A percentile compares a stretch with the other conserved stretches of the same genome.
phyloP scores from a whole-genome alignment of 2,329 filamentous ascomycete genomes.

The Clonostachys chloroleuca region DNA sequence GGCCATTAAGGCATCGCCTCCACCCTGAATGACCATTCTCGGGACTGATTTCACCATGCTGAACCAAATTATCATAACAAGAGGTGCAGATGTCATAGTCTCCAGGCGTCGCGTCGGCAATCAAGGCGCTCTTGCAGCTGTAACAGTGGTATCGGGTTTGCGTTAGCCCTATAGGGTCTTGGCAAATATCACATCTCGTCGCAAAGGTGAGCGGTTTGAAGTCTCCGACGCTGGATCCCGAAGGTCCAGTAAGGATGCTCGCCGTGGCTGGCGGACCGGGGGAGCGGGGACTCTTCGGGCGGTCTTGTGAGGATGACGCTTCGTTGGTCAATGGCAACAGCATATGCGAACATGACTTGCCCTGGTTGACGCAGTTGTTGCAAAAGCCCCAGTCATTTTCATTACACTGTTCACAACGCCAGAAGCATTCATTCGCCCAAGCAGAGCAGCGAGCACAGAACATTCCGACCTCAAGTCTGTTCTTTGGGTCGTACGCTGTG shows the following conservation, averaged over 20 bases:
- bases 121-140: slow-evolving; percentile 54
- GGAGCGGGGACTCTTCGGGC: slow-evolving; percentile 34
- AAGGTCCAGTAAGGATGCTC: slow-evolving; percentile 40
- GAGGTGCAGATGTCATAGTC: slow-evolving; percentile 81
- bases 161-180: slow-evolving; percentile 63
- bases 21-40: slow-evolving; percentile 80
- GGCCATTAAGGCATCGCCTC: slow-evolving; percentile 75
- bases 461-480: slow-evolving; percentile 69
- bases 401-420: slow-evolving; percentile 84
- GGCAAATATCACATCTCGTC: slow-evolving; percentile 76
- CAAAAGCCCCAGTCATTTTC: slow-evolving; percentile 95
- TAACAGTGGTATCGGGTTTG: slow-evolving; percentile 77
- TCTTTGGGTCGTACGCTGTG: slow-evolving; percentile 63
- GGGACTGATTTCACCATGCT: slow-evolving; percentile 58
- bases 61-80: slow-evolving; percentile 70
- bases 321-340: slow-evolving; percentile 72
- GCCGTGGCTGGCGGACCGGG: slow-evolving; percentile 42
- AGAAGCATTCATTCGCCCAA: slow-evolving; percentile 80
- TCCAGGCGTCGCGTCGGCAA: slow-evolving; percentile 48
- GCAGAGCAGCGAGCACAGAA: slow-evolving; percentile 77
- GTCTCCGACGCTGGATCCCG: slow-evolving; percentile 38
- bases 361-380: slow-evolving; percentile 79
- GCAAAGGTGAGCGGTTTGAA: slow-evolving; percentile 70
- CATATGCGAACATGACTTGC: slow-evolving; percentile 75
- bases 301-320: slow-evolving; percentile 19